These are phyloP conservation scores for Albatrellus ellisii DNA, from an alignment of 768 basidiomycete species.

Conservation along the genomic window DNA sequence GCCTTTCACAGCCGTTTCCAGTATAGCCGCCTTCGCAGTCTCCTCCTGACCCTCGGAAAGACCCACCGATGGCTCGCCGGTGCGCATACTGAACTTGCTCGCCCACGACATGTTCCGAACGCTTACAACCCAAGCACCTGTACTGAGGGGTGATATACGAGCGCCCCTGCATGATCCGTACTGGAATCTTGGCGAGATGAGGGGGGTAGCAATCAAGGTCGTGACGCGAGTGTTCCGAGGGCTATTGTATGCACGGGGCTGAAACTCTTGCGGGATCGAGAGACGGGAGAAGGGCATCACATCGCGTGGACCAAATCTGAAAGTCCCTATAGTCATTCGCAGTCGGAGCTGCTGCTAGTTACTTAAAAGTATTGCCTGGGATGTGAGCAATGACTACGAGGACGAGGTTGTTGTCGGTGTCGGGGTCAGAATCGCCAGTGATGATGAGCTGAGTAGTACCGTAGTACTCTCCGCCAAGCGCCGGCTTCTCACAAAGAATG, in stretches of 20 bases:
- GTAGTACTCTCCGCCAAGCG: no score
- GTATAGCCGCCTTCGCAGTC: constrained; percentile 52
- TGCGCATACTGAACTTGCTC: constrained; percentile 14
- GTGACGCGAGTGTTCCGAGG: neutral
- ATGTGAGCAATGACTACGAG: no score
- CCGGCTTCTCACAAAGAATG: no score
- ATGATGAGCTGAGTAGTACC: no score
- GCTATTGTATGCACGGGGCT: constrained; percentile 2
- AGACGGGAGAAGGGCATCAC: constrained; percentile 13
- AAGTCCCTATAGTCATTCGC: constrained; percentile 24
- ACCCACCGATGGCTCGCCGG: constrained; percentile 8
- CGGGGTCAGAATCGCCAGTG: no score
- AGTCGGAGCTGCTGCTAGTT: constrained; percentile 4
- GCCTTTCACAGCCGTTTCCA: constrained; percentile 80
- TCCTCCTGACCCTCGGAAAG: constrained; percentile 42
- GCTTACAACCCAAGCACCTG: neutral
- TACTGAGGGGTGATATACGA: neutral
- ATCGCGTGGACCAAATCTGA: constrained; percentile 19
- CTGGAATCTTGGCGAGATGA: neutral
- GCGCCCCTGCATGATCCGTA: neutral
- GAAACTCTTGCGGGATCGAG: constrained; percentile 3
- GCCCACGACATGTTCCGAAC: constrained; percentile 18
- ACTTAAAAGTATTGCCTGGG: no score
- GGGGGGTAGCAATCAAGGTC: neutral
- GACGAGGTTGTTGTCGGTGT: neutral